A percentile compares a stretch with the other conserved stretches of the same genome.
Conservation (phyloP, 768 basidiomycete genomes). For the Galerina marginata region DNA sequence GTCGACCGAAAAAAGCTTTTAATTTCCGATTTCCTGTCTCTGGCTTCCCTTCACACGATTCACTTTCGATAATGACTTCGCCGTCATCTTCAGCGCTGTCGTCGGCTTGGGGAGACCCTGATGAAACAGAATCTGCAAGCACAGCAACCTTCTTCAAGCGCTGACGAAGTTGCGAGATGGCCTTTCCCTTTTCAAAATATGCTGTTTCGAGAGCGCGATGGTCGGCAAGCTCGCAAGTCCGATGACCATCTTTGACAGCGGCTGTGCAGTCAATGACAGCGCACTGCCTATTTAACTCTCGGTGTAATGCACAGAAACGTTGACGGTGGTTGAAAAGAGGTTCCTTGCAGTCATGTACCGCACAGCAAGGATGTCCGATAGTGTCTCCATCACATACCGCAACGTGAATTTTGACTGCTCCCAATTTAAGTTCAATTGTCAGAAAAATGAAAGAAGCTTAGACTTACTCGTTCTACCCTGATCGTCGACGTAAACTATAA, state of each 20-base stretch:
- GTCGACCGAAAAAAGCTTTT: conserved; percentile 30
- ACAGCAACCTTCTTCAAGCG: conserved; percentile 14
- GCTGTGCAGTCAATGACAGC: conserved; percentile 24
- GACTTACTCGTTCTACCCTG: conserved; percentile 8
- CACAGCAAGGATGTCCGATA: conserved; percentile 36
- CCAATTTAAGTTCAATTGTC: not conserved
- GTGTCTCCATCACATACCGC: conserved; percentile 31
- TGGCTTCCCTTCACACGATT: conserved; percentile 13
- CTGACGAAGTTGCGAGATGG: conserved; percentile 29
- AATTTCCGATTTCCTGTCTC: conserved; percentile 24
- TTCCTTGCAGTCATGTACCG: conserved; percentile 29
- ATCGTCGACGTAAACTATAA: conserved; percentile 17
- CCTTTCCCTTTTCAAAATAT: conserved; percentile 25
- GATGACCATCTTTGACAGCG: conserved; percentile 9
- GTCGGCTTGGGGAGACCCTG: not conserved
- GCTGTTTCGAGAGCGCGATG: conserved; percentile 28
- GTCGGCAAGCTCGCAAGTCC: conserved; percentile 24
- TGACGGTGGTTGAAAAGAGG: conserved; percentile 19
- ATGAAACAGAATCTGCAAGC: not conserved
- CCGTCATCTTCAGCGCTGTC: not conserved
- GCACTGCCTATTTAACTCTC: conserved; percentile 16
- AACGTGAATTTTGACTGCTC: conserved; percentile 21
- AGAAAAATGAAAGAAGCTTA: not conserved
- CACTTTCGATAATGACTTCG: conserved; percentile 8
- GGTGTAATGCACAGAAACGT: conserved; percentile 31